Evolutionary conservation across 441 rosid species (phyloP), one percentile per base, ranked within the genome.

Genomic region (Syzygium malaccense): DNA sequence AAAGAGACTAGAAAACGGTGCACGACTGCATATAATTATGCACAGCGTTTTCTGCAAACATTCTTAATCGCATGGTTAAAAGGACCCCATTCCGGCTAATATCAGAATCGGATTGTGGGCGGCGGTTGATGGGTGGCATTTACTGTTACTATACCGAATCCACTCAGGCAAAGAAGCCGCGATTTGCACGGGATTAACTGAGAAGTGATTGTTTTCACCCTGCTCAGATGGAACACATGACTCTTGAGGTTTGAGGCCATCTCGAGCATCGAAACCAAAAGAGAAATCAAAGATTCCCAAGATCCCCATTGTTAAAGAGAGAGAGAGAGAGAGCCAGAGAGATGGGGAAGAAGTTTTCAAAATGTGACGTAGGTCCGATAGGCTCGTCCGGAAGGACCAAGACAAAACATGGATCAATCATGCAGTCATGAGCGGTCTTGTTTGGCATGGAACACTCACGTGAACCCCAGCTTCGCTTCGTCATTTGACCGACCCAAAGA

Each of bases 401-500:
- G 91, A 89, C 91, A 90, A 91, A 91, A 90, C 90, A 91, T 85
- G 55, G 86, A 66, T 86, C 56, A 88, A 91, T 90, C 86, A 91
- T 91, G 55, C 62, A 87, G 51, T 51, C 19, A 71, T 85, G 66
- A 86, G 28, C 53, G 89, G 87, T 87, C 87, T 91, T 88, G 88
- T 87, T 88, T 86, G 87, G 86, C 91, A 87, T 68, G 89, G 89
- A 89, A 89, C 88, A 28, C 78, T 26, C 92, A 89, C 87, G 92
- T 91, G 92, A 86, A 58, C 32, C 89, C 58, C 66, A 54, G 55
- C 75, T 48, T 14, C n/a, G 18, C 58, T 80, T 37, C 30, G 41
- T 54, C 33, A 30, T 33, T 68, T n/a, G 80, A 68, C 86, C 41
- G 83, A 75, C 83, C 18, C 83, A 23, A 20, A 75, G 83, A 75